These are phyloP conservation scores for Pseudocercospora cruenta DNA, from an alignment of 2,329 filamentous ascomycete genomes.

Conservation along the genomic window DNA sequence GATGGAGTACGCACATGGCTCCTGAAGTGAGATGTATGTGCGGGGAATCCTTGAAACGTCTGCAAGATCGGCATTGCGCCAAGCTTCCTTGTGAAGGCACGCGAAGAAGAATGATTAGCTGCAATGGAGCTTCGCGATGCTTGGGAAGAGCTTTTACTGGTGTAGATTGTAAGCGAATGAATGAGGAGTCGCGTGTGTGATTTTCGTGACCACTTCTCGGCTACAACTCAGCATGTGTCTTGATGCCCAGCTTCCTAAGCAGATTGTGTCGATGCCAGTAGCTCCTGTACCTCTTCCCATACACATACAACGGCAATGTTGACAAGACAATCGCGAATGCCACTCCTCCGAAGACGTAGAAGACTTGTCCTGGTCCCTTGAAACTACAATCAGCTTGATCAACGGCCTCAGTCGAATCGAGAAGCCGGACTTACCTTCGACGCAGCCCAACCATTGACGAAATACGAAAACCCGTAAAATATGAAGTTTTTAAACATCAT, in stretches of 20 bases:
- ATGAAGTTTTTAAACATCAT: conserved; percentile 1
- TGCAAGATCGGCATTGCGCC: background rate
- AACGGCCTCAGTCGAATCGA: no score
- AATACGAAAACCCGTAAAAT: background rate
- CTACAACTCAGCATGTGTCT: background rate
- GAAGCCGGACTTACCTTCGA: background rate
- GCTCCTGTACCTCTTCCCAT: background rate
- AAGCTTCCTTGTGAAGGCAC: background rate
- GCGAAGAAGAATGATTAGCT: background rate
- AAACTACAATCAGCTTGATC: background rate
- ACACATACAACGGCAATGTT: background rate
- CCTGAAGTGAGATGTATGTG: background rate
- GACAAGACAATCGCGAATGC: background rate
- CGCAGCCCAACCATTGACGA: background rate
- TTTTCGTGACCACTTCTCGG: background rate
- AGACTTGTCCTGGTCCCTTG: background rate
- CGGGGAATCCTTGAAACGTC: background rate
- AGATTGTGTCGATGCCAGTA: background rate
- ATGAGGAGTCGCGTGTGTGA: background rate
- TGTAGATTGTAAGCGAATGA: background rate
- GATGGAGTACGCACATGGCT: background rate
- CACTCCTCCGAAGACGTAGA: background rate
- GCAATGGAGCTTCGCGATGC: no score
- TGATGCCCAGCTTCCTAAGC: background rate
- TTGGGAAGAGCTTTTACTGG: background rate